phyloP scores from a whole-genome alignment of 805 yeast species.

The Maudiozyma turicensis region DNA sequence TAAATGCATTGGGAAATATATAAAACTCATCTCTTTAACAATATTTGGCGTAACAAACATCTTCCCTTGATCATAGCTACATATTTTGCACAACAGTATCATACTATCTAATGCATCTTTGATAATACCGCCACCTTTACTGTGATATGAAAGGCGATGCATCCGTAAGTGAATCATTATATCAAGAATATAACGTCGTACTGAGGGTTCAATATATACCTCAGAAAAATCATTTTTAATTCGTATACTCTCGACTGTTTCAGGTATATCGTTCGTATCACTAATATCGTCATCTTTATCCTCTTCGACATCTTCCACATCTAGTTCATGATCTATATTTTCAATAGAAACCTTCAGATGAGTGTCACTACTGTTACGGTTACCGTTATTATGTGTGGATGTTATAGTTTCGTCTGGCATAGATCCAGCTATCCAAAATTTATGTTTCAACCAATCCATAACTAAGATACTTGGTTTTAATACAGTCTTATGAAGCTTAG shows the following conservation, averaged over 20 bases:
- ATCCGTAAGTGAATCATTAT: constrained; percentile 45
- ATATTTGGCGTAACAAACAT: constrained; percentile 43
- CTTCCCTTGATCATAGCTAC: constrained; percentile 32
- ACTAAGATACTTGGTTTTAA: constrained; percentile 7
- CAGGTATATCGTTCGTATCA: background rate
- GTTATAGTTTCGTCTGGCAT: constrained; percentile 3
- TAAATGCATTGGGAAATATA: constrained; percentile 43
- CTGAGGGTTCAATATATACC: constrained; percentile 5
- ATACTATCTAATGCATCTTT: constrained; percentile 40
- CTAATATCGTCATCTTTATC: background rate
- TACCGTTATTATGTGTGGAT: background rate
- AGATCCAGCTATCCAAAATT: constrained; percentile 27
- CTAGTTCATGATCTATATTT: background rate
- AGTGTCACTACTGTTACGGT: background rate
- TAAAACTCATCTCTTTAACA: constrained; percentile 39
- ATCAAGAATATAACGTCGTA: constrained; percentile 44
- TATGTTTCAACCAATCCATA: constrained; percentile 33
- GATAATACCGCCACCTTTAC: constrained; percentile 39
- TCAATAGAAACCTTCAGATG: background rate
- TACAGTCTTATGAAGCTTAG: constrained; percentile 1
- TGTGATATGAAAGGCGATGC: constrained; percentile 40
- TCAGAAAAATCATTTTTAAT: background rate
- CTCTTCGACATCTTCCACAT: background rate
- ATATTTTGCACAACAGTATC: constrained; percentile 31
- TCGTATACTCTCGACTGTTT: background rate